Base-by-base conservation (phyloP, 2,329 filamentous ascomycete genomes). In the Metarhizium guizhouense region DNA sequence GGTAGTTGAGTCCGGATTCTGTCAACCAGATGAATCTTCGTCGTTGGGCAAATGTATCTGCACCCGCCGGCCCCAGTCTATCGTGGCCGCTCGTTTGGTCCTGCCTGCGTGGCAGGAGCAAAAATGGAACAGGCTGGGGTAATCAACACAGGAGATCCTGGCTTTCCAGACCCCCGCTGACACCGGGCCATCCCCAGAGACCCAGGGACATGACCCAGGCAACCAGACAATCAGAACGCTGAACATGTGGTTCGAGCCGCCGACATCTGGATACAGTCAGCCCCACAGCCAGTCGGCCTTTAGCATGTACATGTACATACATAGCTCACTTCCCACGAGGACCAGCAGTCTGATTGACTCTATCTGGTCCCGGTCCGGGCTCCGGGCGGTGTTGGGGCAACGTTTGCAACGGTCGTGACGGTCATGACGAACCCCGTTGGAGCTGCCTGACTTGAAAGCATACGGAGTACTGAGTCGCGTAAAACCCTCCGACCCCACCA, bases 271-370 rank as follows among this genome's bases (percentile, higher is more conserved):
- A 34, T 29, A 11, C 47, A 34, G 36, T 18, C 47, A 51, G 56
- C 49, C 49, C 49, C 56, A 50, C 48, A 48, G 14, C 51, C 10
- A 32, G 42, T 47, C 32, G 43, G 43, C 56, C 25, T 25, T 42
- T 47, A 36, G 43, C 52, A 38, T 47, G 42, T 25, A 25, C 25
- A 25, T 25, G 25, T 25, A 25, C 25, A 25, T 25, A 25, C 25
- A 25, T 48, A 48, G 50, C 36, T 51, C 47, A 8, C 7, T 6
- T 29, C 20, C 25, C n/a, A 20, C 16, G 7, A 34, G 10, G 32
- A 34, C 32, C 10, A 34, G 25, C 25, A 25, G 25, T 25, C 32
- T 8, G 32, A 34, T 7, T 34, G 32, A 34, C 6, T 34, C 32
- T 10, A 11, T 34, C 32, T 34, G 32, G 6, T 34, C 32, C 32